Evolutionary conservation across 495 filamentous ascomycete genomes (phyloP), one percentile per base, ranked within the genome.

Genomic region (Beverwykella pulmonaria): DNA sequence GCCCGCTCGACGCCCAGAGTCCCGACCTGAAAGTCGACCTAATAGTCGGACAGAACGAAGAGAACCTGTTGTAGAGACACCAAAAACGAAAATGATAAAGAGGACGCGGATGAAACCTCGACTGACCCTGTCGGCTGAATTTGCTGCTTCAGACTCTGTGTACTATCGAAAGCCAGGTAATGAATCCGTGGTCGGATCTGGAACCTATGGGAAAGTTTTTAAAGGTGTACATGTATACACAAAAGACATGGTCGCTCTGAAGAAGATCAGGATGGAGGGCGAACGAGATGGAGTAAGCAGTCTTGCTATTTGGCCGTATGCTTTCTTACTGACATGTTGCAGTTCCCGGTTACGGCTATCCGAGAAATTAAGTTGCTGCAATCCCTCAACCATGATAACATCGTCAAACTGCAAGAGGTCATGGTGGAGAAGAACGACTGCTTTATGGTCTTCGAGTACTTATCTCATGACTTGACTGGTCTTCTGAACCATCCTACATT

Each of bases 391-490:
- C 92, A 96, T 71, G 82, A 84, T 53, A 97, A 98, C 69, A 87
- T 99, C 36, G 93, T 99, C 65, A 88, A 89, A 52, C 77, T 93
- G 25, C 84, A 88, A 61, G 95, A 98, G 77, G 93, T 98, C 72
- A 98, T 98, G 94, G 94, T 98, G 17, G 95, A 98, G 78, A 88
- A 87, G 68, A 97, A 97, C 74, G 93, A 98, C 75, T 99, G 95
- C 77, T 98, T 94, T 79, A 99, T 99, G 95, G 95, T 99, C 9
- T 99, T 99, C 67, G 95, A 99, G 74, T 99, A 99, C 74, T 86
- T 97, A 27, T 93, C 93, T 19, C 95, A 99, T 74, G 95, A 99
- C 75, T 80, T 93, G 32, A 93, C 90, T 1, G 89, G 89, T 20
- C 78, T 92, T 17, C 88, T 98, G 63, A 98, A 98, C 70, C 95